phyloP scores from a whole-genome alignment of 805 yeast genomes.

The Candida vartiovaarae region DNA sequence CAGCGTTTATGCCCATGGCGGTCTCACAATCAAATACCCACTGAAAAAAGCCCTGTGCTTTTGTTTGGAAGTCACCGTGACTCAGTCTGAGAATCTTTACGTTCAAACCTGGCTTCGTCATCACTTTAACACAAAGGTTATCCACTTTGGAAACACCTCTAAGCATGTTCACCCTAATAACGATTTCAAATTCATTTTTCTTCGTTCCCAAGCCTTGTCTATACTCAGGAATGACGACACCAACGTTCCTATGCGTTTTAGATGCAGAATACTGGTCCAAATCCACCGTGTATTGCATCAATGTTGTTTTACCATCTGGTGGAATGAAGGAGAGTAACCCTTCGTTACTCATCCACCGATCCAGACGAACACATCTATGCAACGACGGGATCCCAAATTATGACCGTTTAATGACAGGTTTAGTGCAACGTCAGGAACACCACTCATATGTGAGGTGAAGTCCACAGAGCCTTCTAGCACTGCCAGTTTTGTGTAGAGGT shows the following conservation, averaged over 20 bases:
- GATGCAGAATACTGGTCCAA: slow-evolving; percentile 25
- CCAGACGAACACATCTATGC: slow-evolving; percentile 60
- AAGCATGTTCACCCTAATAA: slow-evolving; percentile 28
- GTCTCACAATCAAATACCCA: slow-evolving; percentile 62
- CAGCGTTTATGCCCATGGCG: slow-evolving; percentile 59
- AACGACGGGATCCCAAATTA: slow-evolving; percentile 53
- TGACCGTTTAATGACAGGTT: slow-evolving; percentile 40
- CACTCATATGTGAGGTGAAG: slow-evolving; percentile 66
- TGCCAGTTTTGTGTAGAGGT: slow-evolving; percentile 39
- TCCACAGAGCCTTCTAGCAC: slow-evolving; percentile 55
- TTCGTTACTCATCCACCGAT: slow-evolving; percentile 40
- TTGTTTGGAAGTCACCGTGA: slow-evolving; percentile 66
- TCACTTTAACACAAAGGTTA: slow-evolving; percentile 36
- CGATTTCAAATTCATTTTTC: slow-evolving; percentile 33
- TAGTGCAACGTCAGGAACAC: slow-evolving; percentile 65
- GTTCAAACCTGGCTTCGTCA: slow-evolving; percentile 22
- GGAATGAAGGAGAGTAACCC: slow-evolving; percentile 66
- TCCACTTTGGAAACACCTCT: slow-evolving; percentile 41
- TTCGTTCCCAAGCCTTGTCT: slow-evolving; percentile 28
- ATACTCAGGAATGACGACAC: slow-evolving; percentile 25
- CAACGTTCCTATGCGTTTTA: slow-evolving; percentile 13
- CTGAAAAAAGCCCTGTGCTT: slow-evolving; percentile 44
- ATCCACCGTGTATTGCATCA: slow-evolving; percentile 61
- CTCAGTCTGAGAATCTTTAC: slow-evolving; percentile 59
- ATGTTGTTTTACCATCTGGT: slow-evolving; percentile 70